Evolutionary conservation across 805 yeast species (phyloP).

Genomic region (Candida endomychidarum): DNA sequence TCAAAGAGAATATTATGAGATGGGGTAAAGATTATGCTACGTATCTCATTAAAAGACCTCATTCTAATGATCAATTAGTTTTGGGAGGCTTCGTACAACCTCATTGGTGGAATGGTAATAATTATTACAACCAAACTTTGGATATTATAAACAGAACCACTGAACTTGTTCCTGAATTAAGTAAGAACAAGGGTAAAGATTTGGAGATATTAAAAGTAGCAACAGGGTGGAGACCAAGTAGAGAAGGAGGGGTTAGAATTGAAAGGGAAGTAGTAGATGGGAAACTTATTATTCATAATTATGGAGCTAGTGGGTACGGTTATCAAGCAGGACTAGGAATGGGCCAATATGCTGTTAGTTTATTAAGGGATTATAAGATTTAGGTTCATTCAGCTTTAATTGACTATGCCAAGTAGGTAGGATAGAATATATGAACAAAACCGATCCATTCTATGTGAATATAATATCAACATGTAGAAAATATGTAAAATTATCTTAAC

Average conservation of each 20-base stretch:
- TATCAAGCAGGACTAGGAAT: constrained; percentile 57
- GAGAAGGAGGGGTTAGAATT: constrained; percentile 74
- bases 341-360: constrained; percentile 48
- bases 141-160: constrained; percentile 64
- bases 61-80: constrained; percentile 60
- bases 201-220: constrained; percentile 61
- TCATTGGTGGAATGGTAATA: constrained; percentile 62
- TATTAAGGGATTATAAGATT: constrained; percentile 15
- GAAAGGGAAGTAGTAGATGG: constrained; percentile 48
- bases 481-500: too few relatives aligned
- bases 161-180: constrained; percentile 48
- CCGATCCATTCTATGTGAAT: too few relatives aligned
- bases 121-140: constrained; percentile 55
- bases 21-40: constrained; percentile 64
- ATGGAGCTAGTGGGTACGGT: constrained; percentile 15
- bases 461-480: too few relatives aligned
- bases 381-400: background rate
- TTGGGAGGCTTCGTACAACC: constrained; percentile 75
- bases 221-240: constrained; percentile 74
- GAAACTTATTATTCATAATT: constrained; percentile 54
- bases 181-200: constrained; percentile 32
- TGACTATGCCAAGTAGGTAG: too few relatives aligned
- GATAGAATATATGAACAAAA: too few relatives aligned
- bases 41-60: constrained; percentile 70
- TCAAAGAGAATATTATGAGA: constrained; percentile 54